These are phyloP conservation scores for Boletellus ananas DNA, from an alignment of 768 basidiomycete genomes.

Conservation along the genomic window DNA sequence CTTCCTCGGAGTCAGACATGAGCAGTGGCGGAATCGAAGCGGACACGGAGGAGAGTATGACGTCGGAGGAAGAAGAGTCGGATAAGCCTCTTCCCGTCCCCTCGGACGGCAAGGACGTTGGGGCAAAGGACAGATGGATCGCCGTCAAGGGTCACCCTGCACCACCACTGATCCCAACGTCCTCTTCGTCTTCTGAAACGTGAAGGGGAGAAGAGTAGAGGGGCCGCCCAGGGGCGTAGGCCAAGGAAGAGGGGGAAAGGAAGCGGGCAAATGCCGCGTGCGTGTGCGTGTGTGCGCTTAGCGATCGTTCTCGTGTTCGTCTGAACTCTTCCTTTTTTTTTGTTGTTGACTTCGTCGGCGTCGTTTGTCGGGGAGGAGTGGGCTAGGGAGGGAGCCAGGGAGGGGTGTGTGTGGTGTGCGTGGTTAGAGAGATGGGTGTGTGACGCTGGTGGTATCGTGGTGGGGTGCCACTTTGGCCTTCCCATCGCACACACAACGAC, in stretches of 20 bases:
- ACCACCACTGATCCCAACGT: neutral
- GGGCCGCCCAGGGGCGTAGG: too few relatives aligned
- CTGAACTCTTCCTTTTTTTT: conserved; percentile 3
- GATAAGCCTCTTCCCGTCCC: conserved; percentile 36
- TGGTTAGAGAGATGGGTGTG: too few relatives aligned
- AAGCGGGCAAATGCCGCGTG: neutral
- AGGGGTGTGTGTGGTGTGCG: too few relatives aligned
- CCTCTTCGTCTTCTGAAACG: conserved; percentile 6
- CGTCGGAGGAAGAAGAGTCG: conserved; percentile 64
- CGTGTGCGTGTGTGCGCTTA: neutral
- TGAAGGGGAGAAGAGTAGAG: neutral
- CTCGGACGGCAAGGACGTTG: conserved; percentile 19
- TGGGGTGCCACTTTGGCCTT: too few relatives aligned
- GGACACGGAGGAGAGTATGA: conserved; percentile 72
- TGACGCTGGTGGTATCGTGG: too few relatives aligned
- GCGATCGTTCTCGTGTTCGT: neutral
- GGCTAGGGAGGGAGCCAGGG: too few relatives aligned
- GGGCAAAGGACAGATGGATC: conserved; percentile 70
- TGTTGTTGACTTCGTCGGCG: neutral
- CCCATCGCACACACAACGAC: too few relatives aligned
- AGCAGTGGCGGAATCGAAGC: conserved; percentile 62
- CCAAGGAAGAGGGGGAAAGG: too few relatives aligned
- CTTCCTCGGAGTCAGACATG: conserved; percentile 57
- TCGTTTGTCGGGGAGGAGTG: too few relatives aligned
- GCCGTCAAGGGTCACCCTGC: conserved; percentile 54